Percentiles rank a stretch among this genome's conserved stretches.
These are phyloP conservation scores for Cardamine chenopodiifolia DNA, from an alignment of 345 rosid genomes.

Conservation along the genomic window DNA sequence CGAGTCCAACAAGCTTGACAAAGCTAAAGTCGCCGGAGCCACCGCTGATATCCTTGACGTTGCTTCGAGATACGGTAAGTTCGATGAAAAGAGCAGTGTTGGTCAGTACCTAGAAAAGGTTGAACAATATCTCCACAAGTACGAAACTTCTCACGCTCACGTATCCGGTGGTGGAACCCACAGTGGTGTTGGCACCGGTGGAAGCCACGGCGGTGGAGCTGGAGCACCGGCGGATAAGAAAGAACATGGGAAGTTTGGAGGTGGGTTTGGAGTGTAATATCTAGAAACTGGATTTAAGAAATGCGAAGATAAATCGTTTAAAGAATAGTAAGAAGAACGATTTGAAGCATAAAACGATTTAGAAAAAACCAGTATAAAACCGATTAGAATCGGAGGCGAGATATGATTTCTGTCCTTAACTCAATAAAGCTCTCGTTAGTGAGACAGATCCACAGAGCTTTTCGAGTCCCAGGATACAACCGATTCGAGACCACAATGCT, in stretches of 20 bases:
- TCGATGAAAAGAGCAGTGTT: conserved; percentile 56
- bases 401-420: too few relatives aligned
- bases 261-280: conserved; percentile 59
- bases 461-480: too few relatives aligned
- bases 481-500: too few relatives aligned
- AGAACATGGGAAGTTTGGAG: conserved; percentile 48
- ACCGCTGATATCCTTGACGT: conserved; percentile 62
- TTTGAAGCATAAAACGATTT: too few relatives aligned
- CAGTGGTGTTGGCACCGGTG: too few relatives aligned
- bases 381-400: too few relatives aligned
- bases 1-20: conserved; percentile 46
- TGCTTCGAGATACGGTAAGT: conserved; percentile 67
- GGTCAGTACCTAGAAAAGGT: conserved; percentile 75
- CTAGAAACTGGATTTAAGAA: too few relatives aligned
- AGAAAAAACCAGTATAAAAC: too few relatives aligned
- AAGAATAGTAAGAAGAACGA: too few relatives aligned
- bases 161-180: not conserved
- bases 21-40: conserved; percentile 47
- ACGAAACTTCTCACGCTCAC: conserved; percentile 43
- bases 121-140: conserved; percentile 69
- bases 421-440: too few relatives aligned
- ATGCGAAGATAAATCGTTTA: too few relatives aligned
- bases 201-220: not conserved
- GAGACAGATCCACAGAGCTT: too few relatives aligned
- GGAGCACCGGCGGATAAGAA: conserved; percentile 25